These are phyloP conservation scores for Themeda triandra DNA, from an alignment of 176 grass and related monocot genomes.

Conservation along the genomic window DNA sequence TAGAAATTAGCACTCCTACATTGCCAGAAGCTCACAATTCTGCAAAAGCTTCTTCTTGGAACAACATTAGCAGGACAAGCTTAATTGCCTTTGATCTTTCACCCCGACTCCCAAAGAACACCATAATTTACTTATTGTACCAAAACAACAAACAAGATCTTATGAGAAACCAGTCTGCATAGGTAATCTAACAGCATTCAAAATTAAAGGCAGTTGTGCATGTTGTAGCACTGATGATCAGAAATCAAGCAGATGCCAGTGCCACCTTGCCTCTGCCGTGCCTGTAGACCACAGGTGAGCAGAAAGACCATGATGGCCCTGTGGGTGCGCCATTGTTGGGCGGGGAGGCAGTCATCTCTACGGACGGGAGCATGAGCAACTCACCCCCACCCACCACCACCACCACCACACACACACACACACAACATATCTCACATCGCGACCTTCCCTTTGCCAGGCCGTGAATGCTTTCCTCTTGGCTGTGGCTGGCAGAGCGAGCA, in stretches of 20 bases:
- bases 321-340: too few relatives aligned
- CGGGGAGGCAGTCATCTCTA: too few relatives aligned
- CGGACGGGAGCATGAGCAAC: too few relatives aligned
- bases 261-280: not conserved
- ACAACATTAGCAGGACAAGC: not conserved
- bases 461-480: constrained; percentile 24
- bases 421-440: too few relatives aligned
- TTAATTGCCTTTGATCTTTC: not conserved
- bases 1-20: not conserved
- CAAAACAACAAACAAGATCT: not conserved
- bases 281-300: not conserved
- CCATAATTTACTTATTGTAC: not conserved
- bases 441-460: not conserved
- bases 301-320: not conserved
- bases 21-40: not conserved
- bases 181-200: not conserved
- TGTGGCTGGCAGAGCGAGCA: not conserved
- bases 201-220: not conserved
- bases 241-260: not conserved
- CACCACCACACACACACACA: too few relatives aligned
- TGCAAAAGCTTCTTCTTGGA: not conserved
- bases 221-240: not conserved
- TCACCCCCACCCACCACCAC: too few relatives aligned
- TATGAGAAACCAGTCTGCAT: not conserved
- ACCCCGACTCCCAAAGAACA: not conserved